Conservation (phyloP, 2,329 filamentous ascomycete species). For the Aspergillus sp. region DNA sequence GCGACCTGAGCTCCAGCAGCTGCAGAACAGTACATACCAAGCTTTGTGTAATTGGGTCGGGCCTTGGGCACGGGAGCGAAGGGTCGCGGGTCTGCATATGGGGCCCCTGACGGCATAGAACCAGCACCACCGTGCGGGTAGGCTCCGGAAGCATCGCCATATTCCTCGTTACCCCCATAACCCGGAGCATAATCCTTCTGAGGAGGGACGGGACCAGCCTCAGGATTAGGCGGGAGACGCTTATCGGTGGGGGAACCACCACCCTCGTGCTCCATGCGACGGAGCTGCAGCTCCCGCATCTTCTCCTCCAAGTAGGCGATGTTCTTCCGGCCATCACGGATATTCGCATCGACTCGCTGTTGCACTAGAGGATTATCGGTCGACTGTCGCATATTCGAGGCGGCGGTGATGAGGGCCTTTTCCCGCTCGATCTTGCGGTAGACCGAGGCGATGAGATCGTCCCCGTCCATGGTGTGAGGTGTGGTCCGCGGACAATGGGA, state of each 20-base stretch:
- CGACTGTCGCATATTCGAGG: slow-evolving; percentile 91
- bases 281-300: slow-evolving; percentile 83
- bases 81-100: slow-evolving; percentile 73
- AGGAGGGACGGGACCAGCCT: slow-evolving; percentile 62
- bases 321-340: slow-evolving; percentile 89
- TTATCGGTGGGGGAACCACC: slow-evolving; percentile 50
- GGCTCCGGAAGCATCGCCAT: slow-evolving; percentile 58
- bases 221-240: slow-evolving; percentile 49
- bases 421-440: slow-evolving; percentile 97
- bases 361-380: slow-evolving; percentile 91
- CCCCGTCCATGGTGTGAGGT: slow-evolving; percentile 55
- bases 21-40: slow-evolving; percentile 64
- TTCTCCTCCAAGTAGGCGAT: slow-evolving; percentile 95
- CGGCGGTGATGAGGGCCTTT: slow-evolving; percentile 90
- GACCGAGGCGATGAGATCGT: slow-evolving; percentile 74
- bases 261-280: slow-evolving; percentile 50
- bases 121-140: slow-evolving; percentile 66
- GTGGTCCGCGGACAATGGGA: slow-evolving; percentile 16
- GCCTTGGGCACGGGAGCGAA: slow-evolving; percentile 69
- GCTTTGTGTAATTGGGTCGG: slow-evolving; percentile 90
- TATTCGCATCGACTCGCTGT: slow-evolving; percentile 87
- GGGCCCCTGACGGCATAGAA: slow-evolving; percentile 77
- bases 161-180: slow-evolving; percentile 67
- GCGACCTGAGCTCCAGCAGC: slow-evolving; percentile 1
- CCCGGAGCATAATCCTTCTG: slow-evolving; percentile 71